These are phyloP conservation scores for Exserohilum turcica DNA, from an alignment of 2,329 filamentous ascomycete genomes.

Conservation along the genomic window DNA sequence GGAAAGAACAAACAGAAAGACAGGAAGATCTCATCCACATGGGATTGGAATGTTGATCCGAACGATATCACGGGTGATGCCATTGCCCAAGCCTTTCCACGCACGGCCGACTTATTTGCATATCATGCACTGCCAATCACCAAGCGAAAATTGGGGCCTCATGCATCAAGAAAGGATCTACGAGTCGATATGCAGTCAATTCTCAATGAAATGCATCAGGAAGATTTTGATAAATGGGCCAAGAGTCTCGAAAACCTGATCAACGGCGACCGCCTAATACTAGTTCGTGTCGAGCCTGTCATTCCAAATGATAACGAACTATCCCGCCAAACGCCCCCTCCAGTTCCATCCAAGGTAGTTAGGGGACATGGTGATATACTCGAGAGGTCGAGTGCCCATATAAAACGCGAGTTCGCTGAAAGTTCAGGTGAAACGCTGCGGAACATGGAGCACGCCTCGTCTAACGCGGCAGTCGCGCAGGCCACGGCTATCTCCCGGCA, in stretches of 20 bases:
- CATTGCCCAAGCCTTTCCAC: slow-evolving; percentile 16
- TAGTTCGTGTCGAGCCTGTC: slow-evolving; percentile 12
- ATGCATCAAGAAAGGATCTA: slow-evolving; percentile 15
- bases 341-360: background rate
- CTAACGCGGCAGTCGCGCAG: background rate
- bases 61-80: background rate
- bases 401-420: slow-evolving; percentile 3
- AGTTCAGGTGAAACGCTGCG: background rate
- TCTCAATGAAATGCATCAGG: slow-evolving; percentile 8
- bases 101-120: slow-evolving; percentile 29
- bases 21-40: slow-evolving; percentile 20
- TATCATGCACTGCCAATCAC: slow-evolving; percentile 32
- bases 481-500: background rate
- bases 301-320: background rate
- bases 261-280: slow-evolving; percentile 27
- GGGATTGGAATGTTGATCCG: slow-evolving; percentile 30
- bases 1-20: slow-evolving; percentile 8
- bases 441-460: background rate
- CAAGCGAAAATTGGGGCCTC: slow-evolving; percentile 10
- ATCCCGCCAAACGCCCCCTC: slow-evolving; percentile 10
- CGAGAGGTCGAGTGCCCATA: background rate
- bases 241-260: slow-evolving; percentile 23
- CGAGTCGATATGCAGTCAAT: slow-evolving; percentile 20
- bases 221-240: slow-evolving; percentile 22
- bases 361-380: background rate